Conservation (phyloP, 768 basidiomycete species). For the Collybia sp. region DNA sequence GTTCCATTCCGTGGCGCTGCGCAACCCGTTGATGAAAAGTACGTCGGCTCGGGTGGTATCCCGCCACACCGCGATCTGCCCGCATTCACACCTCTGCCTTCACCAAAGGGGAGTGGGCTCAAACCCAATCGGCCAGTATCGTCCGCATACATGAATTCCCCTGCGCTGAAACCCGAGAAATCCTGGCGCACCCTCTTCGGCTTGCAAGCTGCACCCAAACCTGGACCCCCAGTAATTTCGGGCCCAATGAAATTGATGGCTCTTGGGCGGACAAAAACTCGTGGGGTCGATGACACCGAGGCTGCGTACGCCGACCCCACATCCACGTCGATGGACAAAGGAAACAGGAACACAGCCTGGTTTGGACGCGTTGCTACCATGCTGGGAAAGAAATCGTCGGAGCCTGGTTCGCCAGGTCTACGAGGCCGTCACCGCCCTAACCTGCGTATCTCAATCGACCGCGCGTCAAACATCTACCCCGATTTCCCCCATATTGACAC, state of each 20-base stretch:
- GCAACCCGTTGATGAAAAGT: conserved; percentile 13
- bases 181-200: conserved; percentile 44
- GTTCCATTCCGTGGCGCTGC: conserved; percentile 24
- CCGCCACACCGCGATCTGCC: conserved; percentile 22
- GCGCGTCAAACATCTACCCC: conserved; percentile 22
- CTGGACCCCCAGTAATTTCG: conserved; percentile 18
- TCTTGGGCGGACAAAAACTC: conserved; percentile 33
- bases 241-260: conserved; percentile 37
- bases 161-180: conserved; percentile 23
- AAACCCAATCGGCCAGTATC: conserved; percentile 20
- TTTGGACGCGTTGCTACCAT: conserved; percentile 20
- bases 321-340: conserved; percentile 6
- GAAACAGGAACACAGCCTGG: conserved; percentile 18
- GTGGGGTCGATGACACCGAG: conserved; percentile 23
- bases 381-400: conserved; percentile 16
- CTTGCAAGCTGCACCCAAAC: conserved; percentile 9
- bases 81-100: conserved; percentile 49
- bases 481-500: conserved; percentile 15
- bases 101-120: conserved; percentile 26
- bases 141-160: conserved; percentile 11
- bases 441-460: conserved; percentile 40
- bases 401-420: conserved; percentile 8
- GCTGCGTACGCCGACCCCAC: conserved; percentile 9
- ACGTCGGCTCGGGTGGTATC: conserved; percentile 13
- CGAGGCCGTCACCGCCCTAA: conserved; percentile 20